phyloP scores from a whole-genome alignment of 1,139 yeast genomes.

The Blastobotrys indianensis region DNA sequence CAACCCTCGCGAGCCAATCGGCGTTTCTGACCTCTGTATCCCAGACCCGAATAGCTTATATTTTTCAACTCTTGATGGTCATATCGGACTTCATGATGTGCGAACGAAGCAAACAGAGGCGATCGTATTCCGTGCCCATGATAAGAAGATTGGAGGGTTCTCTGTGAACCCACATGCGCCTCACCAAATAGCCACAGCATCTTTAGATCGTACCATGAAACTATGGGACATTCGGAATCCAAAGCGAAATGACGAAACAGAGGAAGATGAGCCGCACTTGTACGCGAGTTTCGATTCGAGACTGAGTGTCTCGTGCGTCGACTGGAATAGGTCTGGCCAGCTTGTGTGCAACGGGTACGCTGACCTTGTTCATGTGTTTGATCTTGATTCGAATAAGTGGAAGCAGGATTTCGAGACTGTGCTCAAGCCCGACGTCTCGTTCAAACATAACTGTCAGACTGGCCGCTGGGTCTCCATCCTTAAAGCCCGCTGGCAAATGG shows the following conservation, averaged over 20 bases:
- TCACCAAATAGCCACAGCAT: slow-evolving; percentile 72
- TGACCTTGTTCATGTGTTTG: slow-evolving; percentile 64
- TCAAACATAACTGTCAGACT: slow-evolving; percentile 88
- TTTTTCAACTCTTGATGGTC: slow-evolving; percentile 74
- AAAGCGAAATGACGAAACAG: slow-evolving; percentile 39
- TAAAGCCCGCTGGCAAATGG: slow-evolving; percentile 74
- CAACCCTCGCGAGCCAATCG: slow-evolving; percentile 28
- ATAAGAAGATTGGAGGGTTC: slow-evolving; percentile 88
- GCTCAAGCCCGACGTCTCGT: slow-evolving; percentile 51
- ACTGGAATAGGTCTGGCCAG: slow-evolving; percentile 72
- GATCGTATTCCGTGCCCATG: slow-evolving; percentile 57
- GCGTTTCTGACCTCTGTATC: slow-evolving; percentile 48
- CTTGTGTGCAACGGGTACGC: slow-evolving; percentile 92
- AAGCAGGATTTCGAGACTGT: slow-evolving; percentile 22
- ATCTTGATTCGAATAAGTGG: slow-evolving; percentile 28
- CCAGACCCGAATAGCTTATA: slow-evolving; percentile 53
- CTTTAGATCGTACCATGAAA: slow-evolving; percentile 75
- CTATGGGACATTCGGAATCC: slow-evolving; percentile 74
- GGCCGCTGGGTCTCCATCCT: slow-evolving; percentile 95
- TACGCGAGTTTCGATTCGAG: slow-evolving; percentile 66
- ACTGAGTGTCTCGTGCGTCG: slow-evolving; percentile 76
- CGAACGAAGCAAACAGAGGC: slow-evolving; percentile 38
- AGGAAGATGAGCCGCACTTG: slow-evolving; percentile 43
- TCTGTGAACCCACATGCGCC: slow-evolving; percentile 60
- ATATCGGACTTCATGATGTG: slow-evolving; percentile 63